A percentile compares a stretch with the other conserved stretches of the same genome.
Evolutionary conservation across 73 alveolate species (phyloP).

Genomic region (Paramecium sonneborni): DNA sequence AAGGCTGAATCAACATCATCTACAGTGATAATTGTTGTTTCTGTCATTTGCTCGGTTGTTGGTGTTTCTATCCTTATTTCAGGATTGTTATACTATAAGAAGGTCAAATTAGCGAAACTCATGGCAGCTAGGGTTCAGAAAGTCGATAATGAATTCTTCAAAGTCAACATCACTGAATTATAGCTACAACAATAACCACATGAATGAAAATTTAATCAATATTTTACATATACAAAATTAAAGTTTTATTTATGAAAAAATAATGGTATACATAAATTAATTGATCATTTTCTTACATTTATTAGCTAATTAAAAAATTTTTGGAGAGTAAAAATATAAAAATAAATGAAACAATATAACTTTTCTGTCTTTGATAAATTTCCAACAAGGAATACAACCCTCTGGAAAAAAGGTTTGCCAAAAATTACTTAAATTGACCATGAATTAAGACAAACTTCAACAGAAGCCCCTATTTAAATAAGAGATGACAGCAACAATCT

Average conservation of each 20-base stretch:
- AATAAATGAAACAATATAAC: no score
- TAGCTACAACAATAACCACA: neutral
- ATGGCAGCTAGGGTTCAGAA: constrained; percentile 21
- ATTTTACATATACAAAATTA: neutral
- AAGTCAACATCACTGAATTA: constrained; percentile 11
- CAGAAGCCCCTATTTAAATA: no score
- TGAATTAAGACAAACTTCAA: no score
- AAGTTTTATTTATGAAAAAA: neutral
- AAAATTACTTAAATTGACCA: no score
- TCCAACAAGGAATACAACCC: no score
- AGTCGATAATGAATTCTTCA: constrained; percentile 15
- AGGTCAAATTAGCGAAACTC: neutral
- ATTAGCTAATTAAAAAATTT: no score
- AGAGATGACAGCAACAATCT: no score
- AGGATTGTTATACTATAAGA: constrained; percentile 18
- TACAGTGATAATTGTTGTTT: constrained; percentile 8
- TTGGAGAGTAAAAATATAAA: no score
- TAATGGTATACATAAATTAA: no score
- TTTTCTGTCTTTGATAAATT: no score
- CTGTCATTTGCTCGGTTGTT: constrained; percentile 13
- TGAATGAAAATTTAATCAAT: neutral
- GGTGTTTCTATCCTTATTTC: constrained; percentile 13
- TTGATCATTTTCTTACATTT: no score
- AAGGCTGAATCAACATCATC: neutral
- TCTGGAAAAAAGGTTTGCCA: no score